phyloP scores from a whole-genome alignment of 148 eudicot genomes.

The Camellia sinensis region DNA sequence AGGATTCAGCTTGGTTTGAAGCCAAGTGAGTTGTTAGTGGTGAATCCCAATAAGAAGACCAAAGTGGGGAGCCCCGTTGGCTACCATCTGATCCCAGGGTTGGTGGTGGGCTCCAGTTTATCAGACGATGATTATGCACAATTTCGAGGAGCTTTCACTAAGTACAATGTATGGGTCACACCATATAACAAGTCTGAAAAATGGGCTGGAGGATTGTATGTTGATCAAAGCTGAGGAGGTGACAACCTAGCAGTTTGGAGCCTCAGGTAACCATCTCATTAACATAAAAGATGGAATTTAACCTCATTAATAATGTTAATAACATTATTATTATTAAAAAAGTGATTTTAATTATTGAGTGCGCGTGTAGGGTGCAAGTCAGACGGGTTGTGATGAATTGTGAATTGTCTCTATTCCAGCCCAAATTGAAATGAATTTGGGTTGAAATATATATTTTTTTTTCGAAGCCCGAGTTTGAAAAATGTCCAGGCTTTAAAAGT shows the following conservation, averaged over 20 bases:
- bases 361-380: too few species aligned
- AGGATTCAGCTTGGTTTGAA: conserved; percentile 26
- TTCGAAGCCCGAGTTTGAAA: too few species aligned
- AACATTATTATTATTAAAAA: too few species aligned
- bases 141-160: conserved; percentile 38
- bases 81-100: conserved; percentile 40
- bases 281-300: not conserved
- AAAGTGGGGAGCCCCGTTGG: conserved; percentile 47
- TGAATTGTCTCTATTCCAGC: too few species aligned
- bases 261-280: conserved; percentile 23
- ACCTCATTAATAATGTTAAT: not conserved
- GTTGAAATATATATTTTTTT: too few species aligned
- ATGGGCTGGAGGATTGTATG: conserved; percentile 50
- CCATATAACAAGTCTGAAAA: conserved; percentile 52
- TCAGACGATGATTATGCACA: conserved; percentile 44
- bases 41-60: conserved; percentile 48
- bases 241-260: conserved; percentile 36
- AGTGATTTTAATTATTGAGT: too few species aligned
- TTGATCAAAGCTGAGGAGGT: conserved; percentile 46
- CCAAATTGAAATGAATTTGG: too few species aligned
- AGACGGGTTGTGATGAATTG: too few species aligned
- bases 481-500: too few species aligned
- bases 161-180: conserved; percentile 48
- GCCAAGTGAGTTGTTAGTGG: conserved; percentile 26
- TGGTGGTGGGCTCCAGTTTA: conserved; percentile 20